Base-by-base conservation (phyloP, 768 basidiomycete genomes). In the Mycena leptocephala region DNA sequence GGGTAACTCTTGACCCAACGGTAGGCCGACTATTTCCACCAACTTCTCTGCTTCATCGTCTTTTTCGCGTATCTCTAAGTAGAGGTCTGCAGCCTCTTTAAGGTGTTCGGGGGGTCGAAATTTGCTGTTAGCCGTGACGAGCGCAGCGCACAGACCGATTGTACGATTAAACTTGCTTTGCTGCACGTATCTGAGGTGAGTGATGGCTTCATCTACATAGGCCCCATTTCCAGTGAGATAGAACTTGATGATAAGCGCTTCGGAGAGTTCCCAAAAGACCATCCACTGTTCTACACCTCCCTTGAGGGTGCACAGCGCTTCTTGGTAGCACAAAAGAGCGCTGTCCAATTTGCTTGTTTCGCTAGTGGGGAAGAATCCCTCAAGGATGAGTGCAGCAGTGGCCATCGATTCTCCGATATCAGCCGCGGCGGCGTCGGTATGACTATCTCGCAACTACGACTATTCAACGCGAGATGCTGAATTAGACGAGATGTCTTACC, bases 221-320 rank as follows among this genome's bases (percentile, higher is more conserved):
- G 28, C 43, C n/a, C 5, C 41, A 37, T 48, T 39, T 46, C 43
- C 43, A 28, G 63, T 64, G 35, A 64, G 63, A 64, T 64, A n/a
- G 63, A 64, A 64, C 43, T 48, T 43, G 43, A 64, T 64, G 28
- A 64, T 4, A 24, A 64, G 63, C 43, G 63, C 63, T 30, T 64
- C 63, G 43, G 63, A 64, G 26, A 64, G 41, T 33, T 30, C 63
- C 63, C 28, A 48, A 46, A 48, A 33, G 9, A 48, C 28, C 28
- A 28, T 64, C 63, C 63, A 64, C 41, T 30, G 43, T 48, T 43
- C 28, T 46, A 24, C 30, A 48, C 18, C 11, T 39, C 35, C 37
- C 4, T 37, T 48, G 41, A 46, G 63, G 22, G 39, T 46, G 28
- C 43, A 2, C 41, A 64, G 41, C 22, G 63, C 43, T 33, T 64